These are phyloP conservation scores for Austroboletus eburneus DNA, from an alignment of 768 basidiomycete species.

Conservation along the genomic window DNA sequence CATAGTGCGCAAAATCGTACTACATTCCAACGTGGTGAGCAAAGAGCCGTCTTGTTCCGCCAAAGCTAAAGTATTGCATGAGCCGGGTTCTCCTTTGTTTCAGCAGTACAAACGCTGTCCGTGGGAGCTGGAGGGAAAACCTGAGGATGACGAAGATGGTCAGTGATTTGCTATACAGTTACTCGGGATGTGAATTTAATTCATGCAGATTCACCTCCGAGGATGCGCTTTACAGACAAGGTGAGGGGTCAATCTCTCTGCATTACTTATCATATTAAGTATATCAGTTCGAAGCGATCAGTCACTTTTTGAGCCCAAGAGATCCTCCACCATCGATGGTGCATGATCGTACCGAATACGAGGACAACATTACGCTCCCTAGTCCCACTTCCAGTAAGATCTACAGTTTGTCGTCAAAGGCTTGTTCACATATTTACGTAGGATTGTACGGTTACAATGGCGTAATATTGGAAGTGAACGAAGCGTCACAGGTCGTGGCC, in stretches of 20 bases:
- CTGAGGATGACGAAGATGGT: conserved; percentile 86
- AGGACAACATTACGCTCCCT: conserved; percentile 64
- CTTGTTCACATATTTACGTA: conserved; percentile 5
- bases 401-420: neutral
- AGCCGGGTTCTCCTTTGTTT: conserved; percentile 88
- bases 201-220: conserved; percentile 62
- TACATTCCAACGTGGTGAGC: conserved; percentile 84
- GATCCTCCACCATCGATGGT: conserved; percentile 77
- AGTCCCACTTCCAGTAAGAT: conserved; percentile 64
- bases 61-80: neutral
- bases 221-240: conserved; percentile 68
- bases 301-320: conserved; percentile 71
- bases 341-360: conserved; percentile 74
- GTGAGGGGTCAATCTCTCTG: conserved; percentile 32
- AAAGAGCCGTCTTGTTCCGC: neutral
- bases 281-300: conserved; percentile 70
- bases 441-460: conserved; percentile 73
- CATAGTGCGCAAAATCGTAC: conserved; percentile 75
- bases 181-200: neutral
- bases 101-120: conserved; percentile 90
- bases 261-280: neutral
- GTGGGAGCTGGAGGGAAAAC: conserved; percentile 79
- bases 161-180: conserved; percentile 5
- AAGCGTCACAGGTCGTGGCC: conserved; percentile 70
- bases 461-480: conserved; percentile 74